Evolutionary conservation across 345 rosid species (phyloP), one percentile per base, ranked within the genome.

Genomic region (Durio zibethinus): DNA sequence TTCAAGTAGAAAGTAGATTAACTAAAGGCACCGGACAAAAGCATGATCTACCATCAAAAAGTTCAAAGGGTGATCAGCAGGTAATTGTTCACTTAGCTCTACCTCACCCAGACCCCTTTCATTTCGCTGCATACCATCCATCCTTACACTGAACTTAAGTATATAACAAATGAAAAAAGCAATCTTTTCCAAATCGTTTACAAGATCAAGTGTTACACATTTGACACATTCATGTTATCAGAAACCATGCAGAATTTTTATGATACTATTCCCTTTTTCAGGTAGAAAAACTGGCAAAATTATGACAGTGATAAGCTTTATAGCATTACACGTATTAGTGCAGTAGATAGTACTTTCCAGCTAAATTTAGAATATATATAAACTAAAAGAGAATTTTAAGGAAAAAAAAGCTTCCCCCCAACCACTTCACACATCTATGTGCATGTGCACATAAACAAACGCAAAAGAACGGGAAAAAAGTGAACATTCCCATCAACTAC

Each of bases 381-480:
- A 70, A 29, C 7, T 70, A 70, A 27, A 70, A 8, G 73, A 69
- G 57, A 69, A 69, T 27, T 31, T 65, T 69, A 20, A 25, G 52
- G 10, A 10, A 4, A 66, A 23, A 33, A 33, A 63, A 1, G 33
- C 25, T 9, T 1, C 21, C 6, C 56, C 0, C 10, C 27, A 38
- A 16, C 25, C 18, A 27, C 25, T 48, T 47, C 27, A 31, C 27
- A 18, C 27, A n/a, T 5, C 10, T 31, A 1, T 11, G 20, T 61
- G 35, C 67, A 45, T 31, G 27, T 42, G 71, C 72, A 23, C 50
- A 33, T 25, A 67, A 61, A 21, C 9, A 35, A 47, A 57, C 61
- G 33, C 36, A 52, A 33, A 33, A n/a, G 0, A 23, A 53, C 0
- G 10, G 27, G 12, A 45, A 16, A 27, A 42, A 15, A 23, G 43